Evolutionary conservation across 1,139 yeast species (phyloP), one percentile per base, ranked within the genome.

Genomic region (Wickerhamiella pararugosa): DNA sequence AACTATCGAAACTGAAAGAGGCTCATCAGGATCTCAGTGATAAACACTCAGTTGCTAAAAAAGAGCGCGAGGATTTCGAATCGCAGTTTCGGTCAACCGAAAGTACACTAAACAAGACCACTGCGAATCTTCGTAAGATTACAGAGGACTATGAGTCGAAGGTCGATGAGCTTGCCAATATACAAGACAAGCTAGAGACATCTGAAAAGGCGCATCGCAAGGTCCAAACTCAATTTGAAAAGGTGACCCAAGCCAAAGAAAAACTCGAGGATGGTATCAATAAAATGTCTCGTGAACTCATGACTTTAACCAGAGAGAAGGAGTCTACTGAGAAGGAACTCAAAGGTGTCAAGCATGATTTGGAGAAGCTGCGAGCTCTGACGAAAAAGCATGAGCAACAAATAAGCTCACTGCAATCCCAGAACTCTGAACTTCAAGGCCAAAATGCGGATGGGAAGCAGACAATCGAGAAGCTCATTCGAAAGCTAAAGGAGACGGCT

Each of bases 221-320:
- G 11, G 52, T 75, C 4, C 55, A 59, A 9, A 59, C 60, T 1
- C 69, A 67, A 36, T 52, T 76, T 15, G 59, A 60, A 6, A 46
- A 54, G 2, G 49, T 67, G 1, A 67, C 66, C 11, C 60, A 61
- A 30, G 74, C 72, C 7, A 81, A 79, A 52, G 67, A 69, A 27
- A 79, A 75, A 49, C 82, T 90, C 1, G 96, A 87, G 53, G 78
- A 75, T 47, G 96, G 94, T 5, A 79, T 87, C 44, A 87, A 84
- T 56, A 84, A 84, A 52, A 83, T 87, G 94, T 80, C 79, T 46
- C 67, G 90, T 37, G 96, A 86, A 49, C 64, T 87, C 32, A 73
- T 84, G 57, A 72, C 71, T 35, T 62, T 84, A 35, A 70, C 76
- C 1, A 74, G 74, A 45, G 76, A 75, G 31, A 77, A 77, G 46